These are phyloP conservation scores for Diaporthe sp. DNA, from an alignment of 2,329 filamentous ascomycete species.

Conservation along the genomic window DNA sequence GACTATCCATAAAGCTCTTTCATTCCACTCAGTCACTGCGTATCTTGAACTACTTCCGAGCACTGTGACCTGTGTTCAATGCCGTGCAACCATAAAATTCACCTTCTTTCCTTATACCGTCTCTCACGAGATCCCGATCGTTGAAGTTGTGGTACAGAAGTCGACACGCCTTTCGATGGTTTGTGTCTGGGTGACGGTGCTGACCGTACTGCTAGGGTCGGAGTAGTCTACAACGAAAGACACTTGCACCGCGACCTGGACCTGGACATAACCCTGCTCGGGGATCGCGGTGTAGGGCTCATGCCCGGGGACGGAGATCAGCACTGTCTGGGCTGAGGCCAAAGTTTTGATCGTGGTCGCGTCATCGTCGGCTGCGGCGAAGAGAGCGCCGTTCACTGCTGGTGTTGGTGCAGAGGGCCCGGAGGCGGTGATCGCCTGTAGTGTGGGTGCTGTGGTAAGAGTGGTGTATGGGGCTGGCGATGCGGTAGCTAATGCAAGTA, in stretches of 20 bases:
- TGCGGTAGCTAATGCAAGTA: background rate
- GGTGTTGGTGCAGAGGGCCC: background rate
- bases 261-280: constrained; percentile 12
- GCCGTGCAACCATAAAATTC: background rate
- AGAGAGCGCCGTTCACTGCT: background rate
- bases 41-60: background rate
- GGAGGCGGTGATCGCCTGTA: background rate
- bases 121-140: background rate
- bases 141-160: constrained; percentile 1
- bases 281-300: background rate
- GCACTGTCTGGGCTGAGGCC: background rate
- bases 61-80: background rate
- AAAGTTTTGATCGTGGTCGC: constrained; percentile 5
- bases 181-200: background rate
- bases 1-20: no score
- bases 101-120: background rate
- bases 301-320: background rate
- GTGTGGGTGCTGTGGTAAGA: background rate
- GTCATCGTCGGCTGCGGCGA: background rate
- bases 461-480: background rate
- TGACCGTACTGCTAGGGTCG: background rate
- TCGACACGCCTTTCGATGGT: constrained; percentile 11
- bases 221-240: background rate
- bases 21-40: background rate
- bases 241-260: background rate